phyloP scores from a whole-genome alignment of 169 alveolate genomes.

The Besnoitia besnoiti region DNA sequence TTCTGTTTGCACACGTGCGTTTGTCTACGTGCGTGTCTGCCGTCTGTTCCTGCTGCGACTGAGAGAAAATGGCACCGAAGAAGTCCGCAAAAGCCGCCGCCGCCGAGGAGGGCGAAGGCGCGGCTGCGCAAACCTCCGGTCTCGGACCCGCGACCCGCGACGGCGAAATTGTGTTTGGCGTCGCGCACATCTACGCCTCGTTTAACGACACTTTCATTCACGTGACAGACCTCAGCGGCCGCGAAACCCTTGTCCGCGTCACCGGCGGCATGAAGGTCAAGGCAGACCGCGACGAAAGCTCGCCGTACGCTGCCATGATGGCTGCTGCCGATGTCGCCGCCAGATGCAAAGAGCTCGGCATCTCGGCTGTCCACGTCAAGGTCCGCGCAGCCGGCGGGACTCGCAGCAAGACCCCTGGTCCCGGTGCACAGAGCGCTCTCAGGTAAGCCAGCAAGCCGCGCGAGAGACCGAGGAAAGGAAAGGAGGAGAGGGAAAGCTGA shows the following conservation, averaged over 20 bases:
- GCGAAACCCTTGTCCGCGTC: constrained; percentile 98
- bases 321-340: constrained; percentile 99
- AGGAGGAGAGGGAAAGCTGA: no score
- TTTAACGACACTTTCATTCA: constrained; percentile 99
- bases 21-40: neutral
- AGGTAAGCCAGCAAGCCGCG: constrained; percentile 68
- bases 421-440: constrained; percentile 99
- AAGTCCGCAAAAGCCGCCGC: constrained; percentile 41
- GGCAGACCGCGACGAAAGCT: constrained; percentile 99
- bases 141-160: constrained; percentile 88
- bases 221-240: constrained; percentile 99
- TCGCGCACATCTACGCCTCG: constrained; percentile 98
- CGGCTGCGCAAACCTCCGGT: constrained; percentile 68
- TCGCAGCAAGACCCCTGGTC: constrained; percentile 99
- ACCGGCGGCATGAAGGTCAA: constrained; percentile 99
- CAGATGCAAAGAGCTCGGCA: constrained; percentile 96
- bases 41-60: neutral
- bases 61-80: neutral
- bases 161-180: constrained; percentile 97
- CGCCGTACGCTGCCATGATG: constrained; percentile 99
- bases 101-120: constrained; percentile 59
- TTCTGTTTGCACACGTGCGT: neutral
- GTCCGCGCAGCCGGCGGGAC: constrained; percentile 98
- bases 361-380: constrained; percentile 98
- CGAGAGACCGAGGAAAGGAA: no score